Evolutionary conservation across 2,329 filamentous ascomycete genomes (phyloP), one percentile per base, ranked within the genome.

Genomic region (Ophiosphaerella herpotricha): DNA sequence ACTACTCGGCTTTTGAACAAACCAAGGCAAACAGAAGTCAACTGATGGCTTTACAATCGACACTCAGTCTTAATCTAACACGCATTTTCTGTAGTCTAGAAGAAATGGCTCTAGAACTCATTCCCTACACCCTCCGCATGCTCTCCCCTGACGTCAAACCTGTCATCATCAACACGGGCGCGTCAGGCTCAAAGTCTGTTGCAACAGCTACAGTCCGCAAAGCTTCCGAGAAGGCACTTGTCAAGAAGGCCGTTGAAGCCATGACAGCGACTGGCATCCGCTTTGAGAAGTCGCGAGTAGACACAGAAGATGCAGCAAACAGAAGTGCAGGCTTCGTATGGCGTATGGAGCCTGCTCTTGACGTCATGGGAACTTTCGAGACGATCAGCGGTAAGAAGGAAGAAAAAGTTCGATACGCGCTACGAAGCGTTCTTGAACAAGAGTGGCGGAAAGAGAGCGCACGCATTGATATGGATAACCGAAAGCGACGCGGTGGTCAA

Each of bases 271-370:
- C 93, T 12, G 89, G 91, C 13, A 84, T 97, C 13, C 81, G 83
- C 2, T 88, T 97, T 69, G 89, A 96, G 58, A 88, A 86, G 66
- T 88, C 89, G 11, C 86, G 87, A 62, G 83, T 97, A 37, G 91
- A 96, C 65, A 80, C 80, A 11, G 87, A 89, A 32, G 81, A 82
- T 7, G 72, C 80, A 5, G 63, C 63, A 8, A 68, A 66, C 16
- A 60, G 66, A 12, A 72, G 66, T 50, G 82, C 84, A 31, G 86
- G 83, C 60, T 97, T 86, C 82, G 87, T 96, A 7, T 97, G 96
- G 73, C 85, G 94, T 45, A 92, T 99, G 90, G 93, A 97, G 67
- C 94, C 94, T 82, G 79, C 85, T 1, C 80, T 99, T n/a, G 94
- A 99, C 72, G 79, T 82, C 7, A 80, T 97, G 0, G 81, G 88